These are phyloP conservation scores for Starmerella stellata DNA, from an alignment of 805 yeast species.

Conservation along the genomic window DNA sequence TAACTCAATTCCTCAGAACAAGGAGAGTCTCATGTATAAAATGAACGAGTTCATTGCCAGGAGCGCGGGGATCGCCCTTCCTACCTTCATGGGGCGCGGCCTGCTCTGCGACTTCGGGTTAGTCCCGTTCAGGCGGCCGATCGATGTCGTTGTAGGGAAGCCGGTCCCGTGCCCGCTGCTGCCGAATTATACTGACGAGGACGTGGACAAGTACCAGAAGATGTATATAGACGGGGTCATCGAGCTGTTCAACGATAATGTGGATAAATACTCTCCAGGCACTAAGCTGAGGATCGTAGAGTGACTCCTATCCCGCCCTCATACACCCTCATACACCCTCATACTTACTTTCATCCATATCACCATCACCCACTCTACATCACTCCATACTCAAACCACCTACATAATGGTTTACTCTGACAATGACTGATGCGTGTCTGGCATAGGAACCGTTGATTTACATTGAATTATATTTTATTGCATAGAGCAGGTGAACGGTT, in stretches of 20 bases:
- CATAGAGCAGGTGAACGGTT: too few species aligned
- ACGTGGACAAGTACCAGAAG: slow-evolving; percentile 38
- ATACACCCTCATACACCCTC: not conserved
- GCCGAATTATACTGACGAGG: slow-evolving; percentile 6
- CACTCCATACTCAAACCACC: not conserved
- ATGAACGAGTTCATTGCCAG: slow-evolving; percentile 59
- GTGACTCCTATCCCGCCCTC: slow-evolving; percentile 1
- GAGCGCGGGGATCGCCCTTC: slow-evolving; percentile 65
- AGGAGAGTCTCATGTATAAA: slow-evolving; percentile 31
- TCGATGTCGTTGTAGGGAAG: slow-evolving; percentile 39
- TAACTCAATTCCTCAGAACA: slow-evolving; percentile 31
- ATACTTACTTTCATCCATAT: too few species aligned
- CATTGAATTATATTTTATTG: too few species aligned
- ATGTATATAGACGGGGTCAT: slow-evolving; percentile 47
- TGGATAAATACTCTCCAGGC: slow-evolving; percentile 21
- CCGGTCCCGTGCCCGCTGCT: slow-evolving; percentile 24
- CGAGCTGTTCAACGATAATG: slow-evolving; percentile 49
- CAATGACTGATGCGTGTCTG: too few species aligned
- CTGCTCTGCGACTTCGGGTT: slow-evolving; percentile 69
- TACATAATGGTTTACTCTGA: too few species aligned
- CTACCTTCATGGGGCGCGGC: slow-evolving; percentile 83
- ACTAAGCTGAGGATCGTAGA: slow-evolving; percentile 13
- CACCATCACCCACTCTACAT: not conserved
- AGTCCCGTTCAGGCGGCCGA: slow-evolving; percentile 66
- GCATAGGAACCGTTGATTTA: too few species aligned